These are phyloP conservation scores for Coemansia sp. DNA, from an alignment of 192 early-diverging fungal species.

Conservation along the genomic window DNA sequence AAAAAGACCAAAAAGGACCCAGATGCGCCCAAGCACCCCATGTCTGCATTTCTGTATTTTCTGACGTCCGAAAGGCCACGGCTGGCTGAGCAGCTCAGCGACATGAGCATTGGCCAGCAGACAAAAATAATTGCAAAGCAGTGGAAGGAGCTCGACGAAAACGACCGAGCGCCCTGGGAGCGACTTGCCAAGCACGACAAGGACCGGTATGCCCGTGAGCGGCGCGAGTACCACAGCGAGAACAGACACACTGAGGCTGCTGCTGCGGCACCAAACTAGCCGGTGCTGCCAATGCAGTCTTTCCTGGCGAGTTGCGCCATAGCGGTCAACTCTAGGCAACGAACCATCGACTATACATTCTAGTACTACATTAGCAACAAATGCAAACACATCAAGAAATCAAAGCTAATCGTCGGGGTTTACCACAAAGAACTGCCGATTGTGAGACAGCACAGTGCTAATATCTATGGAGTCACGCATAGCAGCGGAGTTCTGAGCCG, in stretches of 20 bases:
- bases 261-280: constrained; percentile 7
- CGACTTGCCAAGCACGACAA: constrained; percentile 55
- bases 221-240: constrained; percentile 53
- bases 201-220: constrained; percentile 59
- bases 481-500: neutral
- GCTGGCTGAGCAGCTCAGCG: constrained; percentile 61
- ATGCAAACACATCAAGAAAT: neutral
- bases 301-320: neutral
- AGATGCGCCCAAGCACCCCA: constrained; percentile 77
- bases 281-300: neutral
- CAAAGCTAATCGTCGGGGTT: constrained; percentile 29
- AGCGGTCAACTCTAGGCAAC: too few species aligned
- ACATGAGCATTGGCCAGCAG: constrained; percentile 67
- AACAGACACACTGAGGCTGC: constrained; percentile 11
- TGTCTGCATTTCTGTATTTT: constrained; percentile 81
- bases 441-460: constrained; percentile 24
- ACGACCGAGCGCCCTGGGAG: constrained; percentile 53
- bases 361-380: neutral
- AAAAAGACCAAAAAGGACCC: constrained; percentile 72
- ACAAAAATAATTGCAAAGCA: constrained; percentile 66
- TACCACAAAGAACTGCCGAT: constrained; percentile 29
- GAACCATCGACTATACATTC: neutral
- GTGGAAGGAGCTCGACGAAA: constrained; percentile 53
- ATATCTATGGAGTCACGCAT: constrained; percentile 42
- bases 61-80: constrained; percentile 61